A percentile compares a stretch with the other conserved stretches of the same genome.
phyloP scores from a whole-genome alignment of 2,329 filamentous ascomycete species.

The Hyphodiscus sp. region DNA sequence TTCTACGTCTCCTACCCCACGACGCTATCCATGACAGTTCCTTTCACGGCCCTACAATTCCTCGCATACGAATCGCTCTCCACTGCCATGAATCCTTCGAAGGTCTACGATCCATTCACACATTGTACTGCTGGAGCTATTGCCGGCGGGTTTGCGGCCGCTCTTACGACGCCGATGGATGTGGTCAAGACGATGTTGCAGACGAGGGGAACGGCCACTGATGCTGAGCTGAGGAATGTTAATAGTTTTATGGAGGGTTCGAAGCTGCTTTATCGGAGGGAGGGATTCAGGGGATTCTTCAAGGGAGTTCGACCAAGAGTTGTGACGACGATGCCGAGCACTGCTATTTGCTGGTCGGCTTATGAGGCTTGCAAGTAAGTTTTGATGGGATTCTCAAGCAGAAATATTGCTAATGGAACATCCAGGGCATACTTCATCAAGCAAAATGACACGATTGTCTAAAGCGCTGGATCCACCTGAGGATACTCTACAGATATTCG shows the following conservation, averaged over 20 bases:
- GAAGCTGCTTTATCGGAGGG: conserved; percentile 52
- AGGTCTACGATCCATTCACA: conserved; percentile 84
- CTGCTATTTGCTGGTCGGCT: conserved; percentile 95
- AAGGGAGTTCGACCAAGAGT: conserved; percentile 87
- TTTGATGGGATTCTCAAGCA: background rate
- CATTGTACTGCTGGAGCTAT: conserved; percentile 90
- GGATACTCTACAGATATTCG: background rate
- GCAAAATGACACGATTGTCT: conserved; percentile 37
- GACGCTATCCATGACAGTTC: conserved; percentile 96
- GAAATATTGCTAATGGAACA: conserved; percentile 5
- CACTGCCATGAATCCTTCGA: conserved; percentile 81
- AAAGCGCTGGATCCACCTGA: conserved; percentile 4
- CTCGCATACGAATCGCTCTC: conserved; percentile 96
- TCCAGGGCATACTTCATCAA: conserved; percentile 54
- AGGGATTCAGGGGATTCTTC: conserved; percentile 83
- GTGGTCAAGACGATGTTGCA: conserved; percentile 98
- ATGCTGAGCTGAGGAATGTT: conserved; percentile 54
- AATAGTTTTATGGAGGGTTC: conserved; percentile 27
- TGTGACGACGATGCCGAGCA: conserved; percentile 96
- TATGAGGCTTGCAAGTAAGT: conserved; percentile 64
- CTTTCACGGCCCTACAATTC: conserved; percentile 95
- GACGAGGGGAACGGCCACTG: conserved; percentile 77
- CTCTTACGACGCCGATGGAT: conserved; percentile 90
- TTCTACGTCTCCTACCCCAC: conserved; percentile 99
- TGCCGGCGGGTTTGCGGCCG: conserved; percentile 88